phyloP scores from a whole-genome alignment of 805 yeast species.

The Kodamaea fukazawae region DNA sequence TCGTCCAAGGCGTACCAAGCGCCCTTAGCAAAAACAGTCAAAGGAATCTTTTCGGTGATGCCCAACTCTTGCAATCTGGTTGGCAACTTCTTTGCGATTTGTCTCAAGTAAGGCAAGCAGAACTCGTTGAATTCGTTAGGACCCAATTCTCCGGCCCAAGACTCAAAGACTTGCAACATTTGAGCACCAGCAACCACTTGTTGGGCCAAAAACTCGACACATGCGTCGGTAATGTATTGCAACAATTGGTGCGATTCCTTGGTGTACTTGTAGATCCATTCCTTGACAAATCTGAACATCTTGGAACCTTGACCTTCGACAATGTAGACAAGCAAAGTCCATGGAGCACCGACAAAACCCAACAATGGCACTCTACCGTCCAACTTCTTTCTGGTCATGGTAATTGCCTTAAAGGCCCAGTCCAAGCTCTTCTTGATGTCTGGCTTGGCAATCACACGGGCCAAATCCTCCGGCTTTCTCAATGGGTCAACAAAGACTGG shows the following conservation, averaged over 20 bases:
- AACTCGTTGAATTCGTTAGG: conserved; percentile 86
- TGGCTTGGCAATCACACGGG: conserved; percentile 56
- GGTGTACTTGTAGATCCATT: conserved; percentile 85
- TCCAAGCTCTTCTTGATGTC: conserved; percentile 76
- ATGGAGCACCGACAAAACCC: conserved; percentile 97
- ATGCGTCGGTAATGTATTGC: conserved; percentile 78
- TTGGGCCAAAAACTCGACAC: conserved; percentile 87
- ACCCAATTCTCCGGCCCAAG: conserved; percentile 97
- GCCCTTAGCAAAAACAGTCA: conserved; percentile 91
- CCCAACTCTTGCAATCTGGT: conserved; percentile 69
- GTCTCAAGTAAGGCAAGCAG: conserved; percentile 81
- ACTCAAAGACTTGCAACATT: conserved; percentile 93
- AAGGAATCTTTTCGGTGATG: conserved; percentile 67
- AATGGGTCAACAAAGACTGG: conserved; percentile 91
- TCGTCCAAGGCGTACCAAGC: conserved; percentile 96
- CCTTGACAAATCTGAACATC: conserved; percentile 84
- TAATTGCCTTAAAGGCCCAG: conserved; percentile 95
- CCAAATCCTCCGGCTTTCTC: conserved; percentile 67
- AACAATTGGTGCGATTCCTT: conserved; percentile 67
- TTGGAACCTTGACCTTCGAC: conserved; percentile 96
- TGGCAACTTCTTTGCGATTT: conserved; percentile 70
- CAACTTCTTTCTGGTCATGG: conserved; percentile 81
- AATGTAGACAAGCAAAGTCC: conserved; percentile 97
- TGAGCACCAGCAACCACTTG: conserved; percentile 98
- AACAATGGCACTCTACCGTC: conserved; percentile 89